phyloP scores from a whole-genome alignment of 805 yeast genomes.

The Kluyveromyces siamensis region DNA sequence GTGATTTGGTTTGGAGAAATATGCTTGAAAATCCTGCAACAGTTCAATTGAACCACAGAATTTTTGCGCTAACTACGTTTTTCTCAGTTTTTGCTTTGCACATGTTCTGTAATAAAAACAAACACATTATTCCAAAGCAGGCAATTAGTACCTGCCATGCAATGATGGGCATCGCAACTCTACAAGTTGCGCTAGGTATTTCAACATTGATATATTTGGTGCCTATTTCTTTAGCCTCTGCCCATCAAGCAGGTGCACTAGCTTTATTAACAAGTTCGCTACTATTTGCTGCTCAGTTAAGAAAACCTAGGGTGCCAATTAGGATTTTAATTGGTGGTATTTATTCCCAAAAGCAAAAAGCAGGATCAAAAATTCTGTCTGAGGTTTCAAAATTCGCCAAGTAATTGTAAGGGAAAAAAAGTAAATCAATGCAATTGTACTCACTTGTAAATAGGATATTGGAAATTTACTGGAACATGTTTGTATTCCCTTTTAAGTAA shows the following conservation, averaged over 20 bases:
- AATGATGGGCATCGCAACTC: constrained; percentile 72
- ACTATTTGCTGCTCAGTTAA: constrained; percentile 46
- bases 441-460: background rate
- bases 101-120: constrained; percentile 51
- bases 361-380: constrained; percentile 27
- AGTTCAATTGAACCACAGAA: constrained; percentile 86
- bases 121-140: constrained; percentile 44
- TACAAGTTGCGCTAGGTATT: constrained; percentile 84
- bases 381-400: constrained; percentile 29
- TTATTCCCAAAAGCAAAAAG: constrained; percentile 21
- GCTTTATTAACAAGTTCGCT: constrained; percentile 78
- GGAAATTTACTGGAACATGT: background rate
- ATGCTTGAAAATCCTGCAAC: constrained; percentile 91
- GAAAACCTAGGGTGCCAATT: constrained; percentile 44
- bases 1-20: constrained; percentile 87
- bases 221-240: constrained; percentile 87
- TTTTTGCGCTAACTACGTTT: constrained; percentile 76
- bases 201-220: constrained; percentile 78
- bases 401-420: constrained; percentile 1
- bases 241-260: constrained; percentile 95
- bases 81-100: constrained; percentile 62
- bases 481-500: background rate
- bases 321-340: constrained; percentile 30
- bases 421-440: background rate
- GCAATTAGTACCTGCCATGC: constrained; percentile 51